Evolutionary conservation across 2,329 filamentous ascomycete genomes (phyloP).

Genomic region (Botrytis deweyae): DNA sequence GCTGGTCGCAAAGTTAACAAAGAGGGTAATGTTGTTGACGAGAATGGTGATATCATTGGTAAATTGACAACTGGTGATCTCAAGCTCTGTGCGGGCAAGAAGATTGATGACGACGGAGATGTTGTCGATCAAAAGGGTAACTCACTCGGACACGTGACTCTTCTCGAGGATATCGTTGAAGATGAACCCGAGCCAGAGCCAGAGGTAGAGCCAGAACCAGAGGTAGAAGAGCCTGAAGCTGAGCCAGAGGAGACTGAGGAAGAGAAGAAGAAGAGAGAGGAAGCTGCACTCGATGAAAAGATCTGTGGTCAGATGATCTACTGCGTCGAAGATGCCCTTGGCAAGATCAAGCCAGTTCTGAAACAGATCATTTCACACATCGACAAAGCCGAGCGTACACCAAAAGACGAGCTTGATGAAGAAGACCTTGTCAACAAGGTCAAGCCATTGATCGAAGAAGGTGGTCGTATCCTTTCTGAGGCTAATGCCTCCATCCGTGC

Average conservation of each 20-base stretch:
- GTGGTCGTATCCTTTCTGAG: constrained; percentile 76
- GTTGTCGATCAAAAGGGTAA: constrained; percentile 68
- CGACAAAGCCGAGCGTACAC: constrained; percentile 74
- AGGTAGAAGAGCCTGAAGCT: constrained; percentile 39
- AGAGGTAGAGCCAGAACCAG: constrained; percentile 41
- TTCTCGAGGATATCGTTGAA: constrained; percentile 58
- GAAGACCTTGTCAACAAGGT: constrained; percentile 84
- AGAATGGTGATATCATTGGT: constrained; percentile 60
- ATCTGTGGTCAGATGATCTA: constrained; percentile 73
- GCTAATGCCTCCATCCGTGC: constrained; percentile 84
- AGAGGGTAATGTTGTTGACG: constrained; percentile 58
- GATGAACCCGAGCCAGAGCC: constrained; percentile 43
- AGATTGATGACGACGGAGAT: constrained; percentile 69
- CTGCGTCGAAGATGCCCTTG: constrained; percentile 75
- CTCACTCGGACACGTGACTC: constrained; percentile 65
- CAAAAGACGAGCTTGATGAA: constrained; percentile 86
- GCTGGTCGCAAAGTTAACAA: constrained; percentile 56
- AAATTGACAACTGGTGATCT: constrained; percentile 68
- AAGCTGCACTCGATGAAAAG: constrained; percentile 67
- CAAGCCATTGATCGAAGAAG: constrained; percentile 86
- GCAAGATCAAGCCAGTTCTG: constrained; percentile 80
- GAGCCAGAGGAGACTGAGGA: constrained; percentile 57
- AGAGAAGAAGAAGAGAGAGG: constrained; percentile 55
- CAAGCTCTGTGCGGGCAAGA: constrained; percentile 63
- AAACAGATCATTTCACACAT: constrained; percentile 84